These are phyloP conservation scores for Cryptosporidium parvum DNA, from an alignment of 169 alveolate species.

Conservation along the genomic window DNA sequence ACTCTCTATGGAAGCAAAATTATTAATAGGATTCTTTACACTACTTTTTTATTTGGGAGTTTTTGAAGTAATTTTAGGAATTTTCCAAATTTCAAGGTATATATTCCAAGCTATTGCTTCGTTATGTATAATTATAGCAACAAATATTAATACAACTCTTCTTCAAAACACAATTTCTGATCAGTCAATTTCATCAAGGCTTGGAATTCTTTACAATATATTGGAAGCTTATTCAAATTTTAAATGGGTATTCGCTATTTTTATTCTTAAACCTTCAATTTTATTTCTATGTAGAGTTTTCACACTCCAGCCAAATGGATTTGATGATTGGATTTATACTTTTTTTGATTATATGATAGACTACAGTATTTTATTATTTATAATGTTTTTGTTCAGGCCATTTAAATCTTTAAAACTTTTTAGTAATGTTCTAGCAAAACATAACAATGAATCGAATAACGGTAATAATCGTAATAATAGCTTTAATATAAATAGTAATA, in stretches of 20 bases:
- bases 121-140: constrained; percentile 48
- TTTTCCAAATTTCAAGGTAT: constrained; percentile 67
- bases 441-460: background rate
- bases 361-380: constrained; percentile 1
- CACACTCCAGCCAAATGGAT: constrained; percentile 52
- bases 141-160: constrained; percentile 58
- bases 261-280: constrained; percentile 45
- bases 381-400: constrained; percentile 31
- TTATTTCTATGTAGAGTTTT: constrained; percentile 42
- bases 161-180: constrained; percentile 66
- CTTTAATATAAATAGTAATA: background rate
- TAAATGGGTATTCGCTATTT: constrained; percentile 46
- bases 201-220: constrained; percentile 57
- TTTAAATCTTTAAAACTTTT: constrained; percentile 36
- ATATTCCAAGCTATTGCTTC: constrained; percentile 45
- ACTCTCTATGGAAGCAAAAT: constrained; percentile 36
- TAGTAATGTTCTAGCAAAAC: background rate
- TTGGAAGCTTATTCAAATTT: constrained; percentile 52
- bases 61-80: constrained; percentile 42
- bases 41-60: constrained; percentile 44
- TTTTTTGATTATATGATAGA: constrained; percentile 30
- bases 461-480: background rate
- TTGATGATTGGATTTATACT: constrained; percentile 65
- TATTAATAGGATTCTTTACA: constrained; percentile 27
- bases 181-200: constrained; percentile 64